Evolutionary conservation across 2,329 filamentous ascomycete genomes (phyloP).

Genomic region (Pseudonectria foliicola): DNA sequence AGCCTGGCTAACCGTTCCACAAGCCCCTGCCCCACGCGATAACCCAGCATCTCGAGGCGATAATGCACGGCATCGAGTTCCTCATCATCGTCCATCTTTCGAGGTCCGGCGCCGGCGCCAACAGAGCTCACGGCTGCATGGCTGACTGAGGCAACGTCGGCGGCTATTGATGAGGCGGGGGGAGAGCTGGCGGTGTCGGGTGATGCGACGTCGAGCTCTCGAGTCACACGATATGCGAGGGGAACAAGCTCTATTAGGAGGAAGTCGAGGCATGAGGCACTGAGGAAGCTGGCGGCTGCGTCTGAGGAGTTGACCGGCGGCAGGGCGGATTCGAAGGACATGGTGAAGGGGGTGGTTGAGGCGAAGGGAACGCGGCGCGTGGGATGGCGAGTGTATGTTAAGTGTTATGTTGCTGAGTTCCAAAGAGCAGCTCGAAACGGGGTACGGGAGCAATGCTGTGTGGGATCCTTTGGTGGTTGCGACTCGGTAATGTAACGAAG

Average conservation of each 20-base stretch:
- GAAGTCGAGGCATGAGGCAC: slow-evolving; percentile 83
- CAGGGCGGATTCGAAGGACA: slow-evolving; percentile 68
- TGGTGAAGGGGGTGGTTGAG: slow-evolving; percentile 27
- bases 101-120: slow-evolving; percentile 16
- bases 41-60: slow-evolving; percentile 76
- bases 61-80: slow-evolving; percentile 79
- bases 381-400: too few relatives aligned
- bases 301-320: slow-evolving; percentile 66
- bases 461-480: too few relatives aligned
- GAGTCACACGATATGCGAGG: slow-evolving; percentile 79
- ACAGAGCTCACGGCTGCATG: slow-evolving; percentile 18
- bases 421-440: too few relatives aligned
- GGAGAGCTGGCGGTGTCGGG: slow-evolving; percentile 21
- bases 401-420: too few relatives aligned
- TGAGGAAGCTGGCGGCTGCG: slow-evolving; percentile 68
- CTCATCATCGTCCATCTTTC: slow-evolving; percentile 62
- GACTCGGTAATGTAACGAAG: too few relatives aligned
- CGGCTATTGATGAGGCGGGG: not conserved
- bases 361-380: not conserved
- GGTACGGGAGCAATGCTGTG: too few relatives aligned
- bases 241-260: slow-evolving; percentile 95
- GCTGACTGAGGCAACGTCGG: slow-evolving; percentile 15
- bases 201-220: slow-evolving; percentile 55
- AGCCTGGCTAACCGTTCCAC: slow-evolving; percentile 66
- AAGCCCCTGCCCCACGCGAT: slow-evolving; percentile 85